These are phyloP conservation scores for Cyberlindnera misumaiensis DNA, from an alignment of 805 yeast species.

Conservation along the genomic window DNA sequence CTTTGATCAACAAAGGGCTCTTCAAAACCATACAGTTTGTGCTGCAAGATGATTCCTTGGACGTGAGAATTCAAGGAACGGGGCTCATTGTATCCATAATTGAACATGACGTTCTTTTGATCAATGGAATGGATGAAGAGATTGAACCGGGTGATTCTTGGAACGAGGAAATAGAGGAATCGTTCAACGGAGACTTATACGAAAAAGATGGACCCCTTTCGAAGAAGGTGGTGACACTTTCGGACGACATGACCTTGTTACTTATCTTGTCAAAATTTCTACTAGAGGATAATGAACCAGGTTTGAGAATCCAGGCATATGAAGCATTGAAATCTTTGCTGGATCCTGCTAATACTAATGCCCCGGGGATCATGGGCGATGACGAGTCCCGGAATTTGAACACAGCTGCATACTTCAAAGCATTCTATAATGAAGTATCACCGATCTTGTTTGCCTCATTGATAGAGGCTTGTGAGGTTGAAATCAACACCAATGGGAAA, in stretches of 20 bases:
- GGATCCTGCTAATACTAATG: conserved; percentile 35
- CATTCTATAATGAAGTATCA: conserved; percentile 60
- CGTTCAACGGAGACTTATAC: conserved; percentile 8
- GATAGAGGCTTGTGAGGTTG: conserved; percentile 19
- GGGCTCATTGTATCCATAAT: conserved; percentile 75
- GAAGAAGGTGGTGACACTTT: conserved; percentile 20
- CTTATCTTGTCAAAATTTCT: conserved; percentile 52
- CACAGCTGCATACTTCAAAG: conserved; percentile 41
- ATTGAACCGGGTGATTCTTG: conserved; percentile 1
- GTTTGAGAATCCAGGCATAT: conserved; percentile 72
- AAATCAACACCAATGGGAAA: conserved; percentile 20
- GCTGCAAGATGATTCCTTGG: conserved; percentile 40
- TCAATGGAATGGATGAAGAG: conserved; percentile 26
- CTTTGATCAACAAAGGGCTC: conserved; percentile 61
- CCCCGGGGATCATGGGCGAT: conserved; percentile 16
- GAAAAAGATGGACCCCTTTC: conserved; percentile 6
- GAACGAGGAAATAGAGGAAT: conserved; percentile 3
- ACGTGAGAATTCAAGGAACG: conserved; percentile 62
- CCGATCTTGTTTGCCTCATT: conserved; percentile 47
- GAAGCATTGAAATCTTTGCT: conserved; percentile 75
- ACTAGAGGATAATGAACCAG: conserved; percentile 56
- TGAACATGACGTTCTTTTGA: conserved; percentile 72
- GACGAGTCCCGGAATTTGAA: conserved; percentile 24
- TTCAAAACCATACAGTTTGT: conserved; percentile 69
- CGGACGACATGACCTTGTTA: conserved; percentile 55